These are phyloP conservation scores for Scleromitrula shiraiana DNA, from an alignment of 2,329 filamentous ascomycete species.

Conservation along the genomic window DNA sequence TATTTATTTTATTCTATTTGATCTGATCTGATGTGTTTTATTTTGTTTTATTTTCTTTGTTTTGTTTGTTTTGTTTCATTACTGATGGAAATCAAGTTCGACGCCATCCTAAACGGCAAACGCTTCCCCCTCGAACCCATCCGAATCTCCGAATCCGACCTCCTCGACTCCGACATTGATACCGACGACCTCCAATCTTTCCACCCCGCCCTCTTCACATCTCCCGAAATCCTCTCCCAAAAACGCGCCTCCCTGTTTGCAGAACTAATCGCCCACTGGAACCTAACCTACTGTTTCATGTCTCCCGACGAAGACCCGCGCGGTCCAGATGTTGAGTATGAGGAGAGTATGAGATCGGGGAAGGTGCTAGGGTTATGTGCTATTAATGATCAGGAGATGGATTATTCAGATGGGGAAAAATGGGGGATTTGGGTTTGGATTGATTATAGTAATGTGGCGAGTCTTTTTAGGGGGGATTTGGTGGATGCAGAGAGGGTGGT, in stretches of 20 bases:
- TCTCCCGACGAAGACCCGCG: constrained; percentile 8
- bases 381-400: constrained; percentile 9
- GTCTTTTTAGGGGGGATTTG: constrained; percentile 11
- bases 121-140: constrained; percentile 1
- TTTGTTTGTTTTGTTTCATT: too few species aligned
- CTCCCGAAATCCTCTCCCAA: background rate
- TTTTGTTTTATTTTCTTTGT: too few species aligned
- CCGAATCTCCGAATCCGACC: too few species aligned
- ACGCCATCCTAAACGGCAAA: constrained; percentile 10
- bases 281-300: constrained; percentile 12
- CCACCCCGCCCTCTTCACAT: too few species aligned
- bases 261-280: background rate
- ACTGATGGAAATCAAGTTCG: constrained; percentile 7
- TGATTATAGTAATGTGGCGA: background rate
- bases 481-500: background rate
- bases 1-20: background rate
- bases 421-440: constrained; percentile 12
- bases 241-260: background rate
- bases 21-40: too few species aligned
- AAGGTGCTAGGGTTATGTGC: constrained; percentile 1
- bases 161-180: background rate
- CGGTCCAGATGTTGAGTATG: background rate
- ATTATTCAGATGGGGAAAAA: background rate
- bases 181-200: too few species aligned
- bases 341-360: background rate